Conservation (phyloP, 1,284 basidiomycete species). For the Volvariella surrecta region DNA sequence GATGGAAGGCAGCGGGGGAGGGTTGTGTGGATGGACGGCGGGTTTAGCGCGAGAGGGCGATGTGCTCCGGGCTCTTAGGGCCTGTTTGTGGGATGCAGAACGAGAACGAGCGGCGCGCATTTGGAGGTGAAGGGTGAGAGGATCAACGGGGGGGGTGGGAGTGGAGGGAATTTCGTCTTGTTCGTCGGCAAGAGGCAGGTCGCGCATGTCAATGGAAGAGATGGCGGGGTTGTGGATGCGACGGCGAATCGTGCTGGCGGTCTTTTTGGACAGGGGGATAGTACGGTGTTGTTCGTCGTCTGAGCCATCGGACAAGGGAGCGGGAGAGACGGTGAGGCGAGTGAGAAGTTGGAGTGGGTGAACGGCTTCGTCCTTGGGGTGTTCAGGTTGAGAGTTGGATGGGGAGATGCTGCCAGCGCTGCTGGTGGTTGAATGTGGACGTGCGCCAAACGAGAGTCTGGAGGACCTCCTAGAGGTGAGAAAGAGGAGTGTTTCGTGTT, state of each 20-base stretch:
- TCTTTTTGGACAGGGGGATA: conserved; percentile 1
- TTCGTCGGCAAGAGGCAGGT: conserved; percentile 30
- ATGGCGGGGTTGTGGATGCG: conserved; percentile 17
- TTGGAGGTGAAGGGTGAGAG: conserved; percentile 23
- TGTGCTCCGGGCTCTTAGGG: conserved; percentile 14
- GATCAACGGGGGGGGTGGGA: conserved; percentile 10
- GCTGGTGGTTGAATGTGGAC: conserved; percentile 8
- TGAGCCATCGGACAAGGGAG: conserved; percentile 1
- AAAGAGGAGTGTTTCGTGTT: conserved; percentile 35
- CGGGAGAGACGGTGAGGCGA: conserved; percentile 10
- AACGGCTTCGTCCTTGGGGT: background rate
- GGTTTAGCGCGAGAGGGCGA: conserved; percentile 11
- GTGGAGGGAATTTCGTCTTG: conserved; percentile 9
- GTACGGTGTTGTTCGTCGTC: conserved; percentile 3
- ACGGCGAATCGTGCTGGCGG: conserved; percentile 4
- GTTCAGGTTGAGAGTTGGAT: no score
- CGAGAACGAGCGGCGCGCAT: conserved; percentile 25
- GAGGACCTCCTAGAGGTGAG: conserved; percentile 22
- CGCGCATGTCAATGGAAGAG: conserved; percentile 30
- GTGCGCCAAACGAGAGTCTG: conserved; percentile 15
- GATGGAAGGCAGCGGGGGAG: conserved; percentile 8
- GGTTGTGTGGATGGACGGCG: conserved; percentile 1
- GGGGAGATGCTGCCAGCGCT: background rate
- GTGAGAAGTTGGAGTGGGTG: conserved; percentile 10
- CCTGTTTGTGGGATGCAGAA: conserved; percentile 21